These are phyloP conservation scores for Rostrohypoxylon terebratum DNA, from an alignment of 495 filamentous ascomycete species.

Conservation along the genomic window DNA sequence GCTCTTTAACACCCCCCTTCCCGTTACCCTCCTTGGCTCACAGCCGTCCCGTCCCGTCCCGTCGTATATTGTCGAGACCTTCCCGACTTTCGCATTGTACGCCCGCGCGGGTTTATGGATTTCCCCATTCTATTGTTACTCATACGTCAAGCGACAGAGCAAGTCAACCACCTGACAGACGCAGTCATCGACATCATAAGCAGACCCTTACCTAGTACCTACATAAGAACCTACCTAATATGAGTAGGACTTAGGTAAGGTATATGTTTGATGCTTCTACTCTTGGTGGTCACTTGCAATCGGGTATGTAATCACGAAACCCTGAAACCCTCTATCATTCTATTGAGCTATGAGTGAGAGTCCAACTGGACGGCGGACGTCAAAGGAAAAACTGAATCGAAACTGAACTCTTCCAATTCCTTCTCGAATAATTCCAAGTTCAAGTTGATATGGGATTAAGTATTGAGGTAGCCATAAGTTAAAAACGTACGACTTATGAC, in stretches of 20 bases:
- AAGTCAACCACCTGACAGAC: too few species aligned
- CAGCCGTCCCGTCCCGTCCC: conserved; percentile 32
- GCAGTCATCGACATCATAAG: conserved; percentile 13
- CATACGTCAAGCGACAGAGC: conserved; percentile 36
- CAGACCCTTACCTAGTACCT: conserved; percentile 20
- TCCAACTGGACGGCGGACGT: neutral
- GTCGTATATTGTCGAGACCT: conserved; percentile 23
- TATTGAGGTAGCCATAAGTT: neutral
- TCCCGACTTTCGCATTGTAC: conserved; percentile 31
- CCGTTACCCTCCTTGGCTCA: conserved; percentile 17
- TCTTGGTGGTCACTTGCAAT: conserved; percentile 3
- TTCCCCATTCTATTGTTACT: conserved; percentile 30
- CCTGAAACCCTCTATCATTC: neutral
- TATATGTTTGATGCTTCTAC: conserved; percentile 7
- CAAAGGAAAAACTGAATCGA: conserved; percentile 10
- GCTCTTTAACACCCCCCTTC: neutral
- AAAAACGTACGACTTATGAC: conserved; percentile 9
- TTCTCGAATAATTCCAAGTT: conserved; percentile 37
- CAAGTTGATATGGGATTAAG: neutral
- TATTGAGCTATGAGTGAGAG: conserved; percentile 1
- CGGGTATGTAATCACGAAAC: conserved; percentile 27
- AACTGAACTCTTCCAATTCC: conserved; percentile 26
- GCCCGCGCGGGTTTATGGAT: conserved; percentile 25
- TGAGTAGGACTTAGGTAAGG: conserved; percentile 22
- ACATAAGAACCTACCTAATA: conserved; percentile 19